Conservation (phyloP, 192 early-diverging fungal genomes). For the Bifiguratus adelaidae region DNA sequence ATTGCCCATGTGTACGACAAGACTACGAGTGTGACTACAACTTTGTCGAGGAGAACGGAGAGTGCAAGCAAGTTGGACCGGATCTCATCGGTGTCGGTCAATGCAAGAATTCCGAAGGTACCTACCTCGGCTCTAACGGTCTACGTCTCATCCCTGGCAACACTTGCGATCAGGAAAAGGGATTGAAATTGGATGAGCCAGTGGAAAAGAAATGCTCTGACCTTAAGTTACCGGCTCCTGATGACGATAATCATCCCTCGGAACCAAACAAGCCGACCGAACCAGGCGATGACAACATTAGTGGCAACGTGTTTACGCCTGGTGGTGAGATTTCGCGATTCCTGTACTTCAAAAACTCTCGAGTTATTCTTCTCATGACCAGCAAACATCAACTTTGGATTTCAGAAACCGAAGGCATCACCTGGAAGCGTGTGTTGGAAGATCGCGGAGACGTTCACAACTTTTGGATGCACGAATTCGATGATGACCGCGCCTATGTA, state of each 20-base stretch:
- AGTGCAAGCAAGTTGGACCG: slow-evolving; percentile 48
- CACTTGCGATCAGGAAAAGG: slow-evolving; percentile 45
- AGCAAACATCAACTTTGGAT: slow-evolving; percentile 49
- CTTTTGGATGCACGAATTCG: slow-evolving; percentile 62
- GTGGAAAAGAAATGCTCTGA: slow-evolving; percentile 24
- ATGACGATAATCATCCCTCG: not conserved
- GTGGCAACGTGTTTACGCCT: slow-evolving; percentile 10
- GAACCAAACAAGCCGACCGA: slow-evolving; percentile 18
- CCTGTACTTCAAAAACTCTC: slow-evolving; percentile 56
- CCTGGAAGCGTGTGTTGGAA: slow-evolving; percentile 49
- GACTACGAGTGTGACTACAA: slow-evolving; percentile 96
- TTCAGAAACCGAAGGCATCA: slow-evolving; percentile 62
- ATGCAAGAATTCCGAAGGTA: slow-evolving; percentile 49
- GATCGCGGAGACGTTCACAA: slow-evolving; percentile 34
- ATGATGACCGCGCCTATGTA: slow-evolving; percentile 52
- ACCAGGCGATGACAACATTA: slow-evolving; percentile 14
- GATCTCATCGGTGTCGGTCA: slow-evolving; percentile 44
- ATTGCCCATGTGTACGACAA: slow-evolving; percentile 65
- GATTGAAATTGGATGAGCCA: slow-evolving; percentile 39
- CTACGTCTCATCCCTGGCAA: slow-evolving; percentile 81
- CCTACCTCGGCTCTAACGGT: slow-evolving; percentile 66
- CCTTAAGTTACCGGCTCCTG: too few relatives aligned
- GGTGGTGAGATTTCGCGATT: slow-evolving; percentile 41
- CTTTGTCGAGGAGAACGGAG: slow-evolving; percentile 41
- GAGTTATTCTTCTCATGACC: slow-evolving; percentile 49